Conservation (phyloP, 345 rosid genomes). For the Salix dunnii region DNA sequence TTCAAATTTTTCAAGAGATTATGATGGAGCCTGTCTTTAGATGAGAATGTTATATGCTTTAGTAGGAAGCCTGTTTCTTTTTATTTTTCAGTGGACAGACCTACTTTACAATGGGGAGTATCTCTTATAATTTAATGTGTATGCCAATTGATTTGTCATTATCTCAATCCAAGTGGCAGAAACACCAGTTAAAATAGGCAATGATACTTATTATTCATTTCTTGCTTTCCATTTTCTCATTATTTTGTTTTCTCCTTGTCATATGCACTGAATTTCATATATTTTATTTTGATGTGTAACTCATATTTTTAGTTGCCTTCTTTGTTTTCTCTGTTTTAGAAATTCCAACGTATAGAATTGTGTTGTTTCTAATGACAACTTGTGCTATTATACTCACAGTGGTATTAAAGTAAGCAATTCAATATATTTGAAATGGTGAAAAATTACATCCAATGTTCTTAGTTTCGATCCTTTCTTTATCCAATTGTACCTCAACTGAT, state of each 20-base stretch:
- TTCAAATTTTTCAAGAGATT: too few species aligned
- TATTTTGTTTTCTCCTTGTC: not conserved
- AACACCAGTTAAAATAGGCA: not conserved
- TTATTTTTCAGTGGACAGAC: too few species aligned
- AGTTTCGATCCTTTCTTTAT: not conserved
- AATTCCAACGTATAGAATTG: constrained; percentile 54
- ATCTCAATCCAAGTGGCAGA: not conserved
- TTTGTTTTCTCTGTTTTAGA: constrained; percentile 30
- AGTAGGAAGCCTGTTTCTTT: too few species aligned
- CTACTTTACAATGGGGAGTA: not conserved
- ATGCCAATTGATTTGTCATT: not conserved
- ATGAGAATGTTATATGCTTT: too few species aligned
- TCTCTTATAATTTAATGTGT: not conserved
- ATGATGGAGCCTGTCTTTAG: too few species aligned
- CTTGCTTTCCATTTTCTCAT: not conserved
- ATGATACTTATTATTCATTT: not conserved
- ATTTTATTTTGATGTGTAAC: not conserved
- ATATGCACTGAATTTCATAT: not conserved
- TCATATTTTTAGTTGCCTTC: not conserved
- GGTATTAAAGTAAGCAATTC: constrained; percentile 59
- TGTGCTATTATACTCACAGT: constrained; percentile 83
- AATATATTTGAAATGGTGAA: constrained; percentile 2
- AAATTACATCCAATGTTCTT: not conserved
- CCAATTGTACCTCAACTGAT: not conserved
- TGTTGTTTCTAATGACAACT: constrained; percentile 54